Evolutionary conservation across 2,329 filamentous ascomycete species (phyloP).

Genomic region (Fusarium foetens): DNA sequence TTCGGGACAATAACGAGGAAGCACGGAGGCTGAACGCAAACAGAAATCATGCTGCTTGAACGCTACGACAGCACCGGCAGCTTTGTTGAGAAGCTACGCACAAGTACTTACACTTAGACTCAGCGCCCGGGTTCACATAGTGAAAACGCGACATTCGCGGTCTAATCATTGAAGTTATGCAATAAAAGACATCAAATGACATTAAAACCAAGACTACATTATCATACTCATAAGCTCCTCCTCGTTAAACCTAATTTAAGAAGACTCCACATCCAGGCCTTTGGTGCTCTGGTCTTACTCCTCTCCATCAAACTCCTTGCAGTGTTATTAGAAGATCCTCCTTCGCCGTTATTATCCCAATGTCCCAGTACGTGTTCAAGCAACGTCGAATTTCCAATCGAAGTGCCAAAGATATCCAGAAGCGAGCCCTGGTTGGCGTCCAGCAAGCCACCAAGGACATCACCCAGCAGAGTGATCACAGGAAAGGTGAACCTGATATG

Average conservation of each 20-base stretch:
- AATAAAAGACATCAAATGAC: neutral
- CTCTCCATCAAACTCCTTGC: neutral
- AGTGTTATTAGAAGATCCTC: neutral
- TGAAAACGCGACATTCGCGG: neutral
- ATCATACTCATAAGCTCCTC: neutral
- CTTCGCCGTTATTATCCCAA: constrained; percentile 43
- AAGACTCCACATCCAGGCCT: constrained; percentile 23
- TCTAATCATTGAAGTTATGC: fast-evolving
- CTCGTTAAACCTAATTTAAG: constrained; percentile 21
- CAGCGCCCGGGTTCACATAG: fast-evolving
- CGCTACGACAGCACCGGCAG: neutral
- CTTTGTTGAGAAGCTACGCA: neutral
- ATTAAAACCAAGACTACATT: neutral
- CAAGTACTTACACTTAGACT: neutral
- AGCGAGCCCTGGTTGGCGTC: constrained; percentile 46
- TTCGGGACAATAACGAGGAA: fast-evolving
- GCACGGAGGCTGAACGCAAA: too few species aligned
- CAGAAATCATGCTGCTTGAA: neutral
- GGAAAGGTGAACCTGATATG: constrained; percentile 50
- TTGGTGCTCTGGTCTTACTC: neutral
- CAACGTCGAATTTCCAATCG: constrained; percentile 54
- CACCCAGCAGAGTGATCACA: constrained; percentile 52
- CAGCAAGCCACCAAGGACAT: constrained; percentile 52
- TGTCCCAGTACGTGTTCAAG: constrained; percentile 51
- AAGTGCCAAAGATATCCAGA: constrained; percentile 49